A percentile compares a stretch with the other conserved stretches of the same genome.
Conservation (phyloP, 805 yeast genomes). For the Debaryomyces hansenii region DNA sequence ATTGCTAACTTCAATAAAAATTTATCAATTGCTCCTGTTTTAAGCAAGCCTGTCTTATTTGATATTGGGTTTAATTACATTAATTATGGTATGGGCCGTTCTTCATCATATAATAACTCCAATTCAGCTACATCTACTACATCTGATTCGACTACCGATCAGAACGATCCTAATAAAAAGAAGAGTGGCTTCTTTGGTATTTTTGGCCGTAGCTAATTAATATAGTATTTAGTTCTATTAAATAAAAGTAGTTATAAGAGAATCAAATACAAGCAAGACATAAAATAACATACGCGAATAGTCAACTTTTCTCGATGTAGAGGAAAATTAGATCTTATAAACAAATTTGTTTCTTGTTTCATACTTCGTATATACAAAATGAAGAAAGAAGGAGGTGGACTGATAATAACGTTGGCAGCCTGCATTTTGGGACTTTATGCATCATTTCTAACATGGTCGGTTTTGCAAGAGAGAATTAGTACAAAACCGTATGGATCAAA, state of each 20-base stretch:
- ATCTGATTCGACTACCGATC: constrained; percentile 17
- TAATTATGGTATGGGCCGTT: constrained; percentile 41
- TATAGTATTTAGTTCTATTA: background rate
- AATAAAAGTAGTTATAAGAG: too few species aligned
- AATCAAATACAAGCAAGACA: too few species aligned
- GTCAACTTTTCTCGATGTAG: background rate
- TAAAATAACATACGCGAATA: too few species aligned
- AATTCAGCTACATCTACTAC: constrained; percentile 8
- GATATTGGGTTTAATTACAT: constrained; percentile 88
- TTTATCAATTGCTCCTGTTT: constrained; percentile 52
- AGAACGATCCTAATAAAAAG: constrained; percentile 42
- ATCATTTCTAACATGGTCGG: constrained; percentile 89
- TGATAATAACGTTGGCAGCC: constrained; percentile 22
- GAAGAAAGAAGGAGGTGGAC: background rate
- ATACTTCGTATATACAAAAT: background rate
- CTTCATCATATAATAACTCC: constrained; percentile 5
- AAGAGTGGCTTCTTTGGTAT: constrained; percentile 69
- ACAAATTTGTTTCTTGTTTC: background rate
- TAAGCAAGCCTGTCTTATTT: constrained; percentile 85
- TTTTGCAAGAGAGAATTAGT: constrained; percentile 84
- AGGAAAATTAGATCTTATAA: background rate
- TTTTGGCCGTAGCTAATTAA: constrained; percentile 49
- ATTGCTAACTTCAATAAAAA: constrained; percentile 21
- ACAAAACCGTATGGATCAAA: constrained; percentile 65
- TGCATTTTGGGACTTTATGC: constrained; percentile 70